A percentile compares a stretch with the other conserved stretches of the same genome.
Evolutionary conservation across 257 asterid species (phyloP).

Genomic region (Plantago ovata): DNA sequence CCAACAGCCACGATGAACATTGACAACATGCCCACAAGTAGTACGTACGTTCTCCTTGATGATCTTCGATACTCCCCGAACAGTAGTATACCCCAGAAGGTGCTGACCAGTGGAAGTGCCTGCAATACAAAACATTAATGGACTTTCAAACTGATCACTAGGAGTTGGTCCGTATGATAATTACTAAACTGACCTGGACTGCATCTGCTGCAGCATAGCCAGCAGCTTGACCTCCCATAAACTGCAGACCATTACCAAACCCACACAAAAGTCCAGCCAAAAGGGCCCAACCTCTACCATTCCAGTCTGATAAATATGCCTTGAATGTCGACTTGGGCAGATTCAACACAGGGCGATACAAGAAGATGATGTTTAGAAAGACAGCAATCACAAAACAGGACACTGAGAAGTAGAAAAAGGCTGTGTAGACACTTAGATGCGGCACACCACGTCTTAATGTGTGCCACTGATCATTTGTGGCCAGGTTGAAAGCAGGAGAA

Average conservation of each 20-base stretch:
- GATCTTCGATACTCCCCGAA: conserved; percentile 86
- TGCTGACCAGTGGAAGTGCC: conserved; percentile 96
- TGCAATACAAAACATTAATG: conserved; percentile 24
- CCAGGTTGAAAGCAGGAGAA: conserved; percentile 87
- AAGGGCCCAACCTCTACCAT: conserved; percentile 91
- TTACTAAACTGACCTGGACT: conserved; percentile 61
- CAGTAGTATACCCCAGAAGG: conserved; percentile 79
- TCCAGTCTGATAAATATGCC: conserved; percentile 72
- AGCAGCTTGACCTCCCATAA: conserved; percentile 99
- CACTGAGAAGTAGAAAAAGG: conserved; percentile 86
- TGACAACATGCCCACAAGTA: conserved; percentile 58
- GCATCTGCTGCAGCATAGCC: conserved; percentile 99
- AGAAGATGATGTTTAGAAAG: conserved; percentile 60
- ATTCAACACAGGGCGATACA: conserved; percentile 62
- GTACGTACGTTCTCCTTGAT: conserved; percentile 62
- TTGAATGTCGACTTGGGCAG: conserved; percentile 69
- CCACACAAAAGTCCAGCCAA: conserved; percentile 91
- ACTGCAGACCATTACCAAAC: conserved; percentile 93
- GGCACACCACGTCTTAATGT: conserved; percentile 59
- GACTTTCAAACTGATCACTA: no score
- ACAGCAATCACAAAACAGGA: conserved; percentile 72
- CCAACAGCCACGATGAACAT: conserved; percentile 84
- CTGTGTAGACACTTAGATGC: conserved; percentile 75
- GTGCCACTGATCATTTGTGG: conserved; percentile 92
- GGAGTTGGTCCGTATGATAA: background rate